Evolutionary conservation across 768 basidiomycete species (phyloP).

Genomic region (Lactifluus hygrophoroides): DNA sequence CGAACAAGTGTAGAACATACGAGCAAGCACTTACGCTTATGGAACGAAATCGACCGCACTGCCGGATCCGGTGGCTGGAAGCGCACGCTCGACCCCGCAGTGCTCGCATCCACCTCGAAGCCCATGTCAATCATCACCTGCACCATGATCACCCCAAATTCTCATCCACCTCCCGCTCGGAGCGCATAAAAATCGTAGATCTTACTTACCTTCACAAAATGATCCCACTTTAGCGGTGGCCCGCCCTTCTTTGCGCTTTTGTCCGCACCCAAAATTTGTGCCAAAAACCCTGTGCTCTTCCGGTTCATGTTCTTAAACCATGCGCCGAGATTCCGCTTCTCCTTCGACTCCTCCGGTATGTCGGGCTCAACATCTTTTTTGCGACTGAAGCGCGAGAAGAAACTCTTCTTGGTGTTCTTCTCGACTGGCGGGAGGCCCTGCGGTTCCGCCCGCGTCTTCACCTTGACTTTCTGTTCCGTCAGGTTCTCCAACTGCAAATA

Average conservation of each 20-base stretch:
- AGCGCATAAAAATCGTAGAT: not conserved
- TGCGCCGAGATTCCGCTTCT: constrained; percentile 27
- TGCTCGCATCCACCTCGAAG: constrained; percentile 24
- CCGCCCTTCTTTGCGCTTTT: constrained; percentile 21
- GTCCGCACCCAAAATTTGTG: constrained; percentile 21
- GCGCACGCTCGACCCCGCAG: constrained; percentile 28
- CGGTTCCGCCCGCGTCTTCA: constrained; percentile 61
- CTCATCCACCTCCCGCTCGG: not conserved
- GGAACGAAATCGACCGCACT: constrained; percentile 25
- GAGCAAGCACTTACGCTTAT: constrained; percentile 23
- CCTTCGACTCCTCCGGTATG: constrained; percentile 24
- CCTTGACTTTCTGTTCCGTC: constrained; percentile 46
- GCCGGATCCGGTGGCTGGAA: constrained; percentile 26
- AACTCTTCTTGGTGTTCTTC: constrained; percentile 33
- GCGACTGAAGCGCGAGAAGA: constrained; percentile 46
- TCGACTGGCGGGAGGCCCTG: constrained; percentile 41
- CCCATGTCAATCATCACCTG: constrained; percentile 28
- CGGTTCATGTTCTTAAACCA: constrained; percentile 20
- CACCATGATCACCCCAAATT: not conserved
- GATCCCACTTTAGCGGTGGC: constrained; percentile 28
- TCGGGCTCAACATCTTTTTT: constrained; percentile 26
- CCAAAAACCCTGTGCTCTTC: constrained; percentile 20
- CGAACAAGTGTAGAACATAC: not conserved
- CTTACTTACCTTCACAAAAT: constrained; percentile 25
- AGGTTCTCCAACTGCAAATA: constrained; percentile 52